Conservation (phyloP, 2,329 filamentous ascomycete species). For the Claviceps capensis region DNA sequence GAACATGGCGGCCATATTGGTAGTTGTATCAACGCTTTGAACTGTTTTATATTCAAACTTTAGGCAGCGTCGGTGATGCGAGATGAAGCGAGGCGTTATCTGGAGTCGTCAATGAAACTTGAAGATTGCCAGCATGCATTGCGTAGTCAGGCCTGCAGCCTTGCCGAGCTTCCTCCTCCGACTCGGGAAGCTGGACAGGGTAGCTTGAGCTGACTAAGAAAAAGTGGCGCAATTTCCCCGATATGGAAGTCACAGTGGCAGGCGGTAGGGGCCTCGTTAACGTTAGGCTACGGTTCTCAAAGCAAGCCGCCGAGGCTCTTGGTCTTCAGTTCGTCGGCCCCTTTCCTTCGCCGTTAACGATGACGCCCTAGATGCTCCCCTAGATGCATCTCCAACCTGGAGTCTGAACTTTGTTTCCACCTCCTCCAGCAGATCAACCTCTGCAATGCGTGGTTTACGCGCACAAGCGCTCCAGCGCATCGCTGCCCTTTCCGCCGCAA, state of each 20-base stretch:
- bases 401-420: not conserved
- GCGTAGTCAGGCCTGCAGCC: constrained; percentile 17
- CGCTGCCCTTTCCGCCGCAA: constrained; percentile 45
- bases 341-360: not conserved
- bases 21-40: no score
- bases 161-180: not conserved
- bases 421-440: constrained; percentile 1
- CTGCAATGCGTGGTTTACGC: constrained; percentile 43
- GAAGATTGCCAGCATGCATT: constrained; percentile 21
- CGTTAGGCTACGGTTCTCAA: not conserved
- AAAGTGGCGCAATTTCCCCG: not conserved
- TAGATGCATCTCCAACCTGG: not conserved
- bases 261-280: not conserved
- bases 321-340: not conserved
- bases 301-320: constrained; percentile 1
- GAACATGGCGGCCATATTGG: constrained; percentile 51
- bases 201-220: constrained; percentile 30
- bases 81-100: constrained; percentile 5
- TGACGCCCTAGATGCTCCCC: not conserved
- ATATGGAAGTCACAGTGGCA: not conserved
- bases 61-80: not conserved
- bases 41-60: not conserved
- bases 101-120: constrained; percentile 8
- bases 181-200: constrained; percentile 10
- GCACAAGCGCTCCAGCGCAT: constrained; percentile 52